phyloP scores from a whole-genome alignment of 768 basidiomycete genomes.

The Amanita pallidorosea region DNA sequence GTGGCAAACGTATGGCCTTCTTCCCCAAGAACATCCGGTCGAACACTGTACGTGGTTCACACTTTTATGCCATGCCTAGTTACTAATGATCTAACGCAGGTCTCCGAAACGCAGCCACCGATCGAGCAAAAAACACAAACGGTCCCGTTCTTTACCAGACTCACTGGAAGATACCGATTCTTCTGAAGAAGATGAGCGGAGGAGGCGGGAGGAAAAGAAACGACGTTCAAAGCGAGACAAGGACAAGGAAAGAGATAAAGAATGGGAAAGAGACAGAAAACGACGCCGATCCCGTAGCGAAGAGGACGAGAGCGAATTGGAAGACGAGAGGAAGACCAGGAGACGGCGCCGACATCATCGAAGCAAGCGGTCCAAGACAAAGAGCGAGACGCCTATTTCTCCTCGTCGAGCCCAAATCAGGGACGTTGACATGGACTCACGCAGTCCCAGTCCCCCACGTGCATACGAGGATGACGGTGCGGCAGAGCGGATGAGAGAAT shows the following conservation, averaged over 20 bases:
- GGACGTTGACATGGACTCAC: conserved; percentile 1
- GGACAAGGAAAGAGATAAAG: conserved; percentile 20
- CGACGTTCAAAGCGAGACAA: conserved; percentile 31
- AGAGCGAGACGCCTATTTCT: background rate
- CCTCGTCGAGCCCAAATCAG: background rate
- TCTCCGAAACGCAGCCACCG: conserved; percentile 41
- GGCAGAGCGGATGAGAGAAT: background rate
- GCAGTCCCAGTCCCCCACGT: conserved; percentile 17
- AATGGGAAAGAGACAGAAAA: conserved; percentile 19
- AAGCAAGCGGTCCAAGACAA: conserved; percentile 12
- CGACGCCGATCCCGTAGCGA: conserved; percentile 22
- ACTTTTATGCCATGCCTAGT: background rate
- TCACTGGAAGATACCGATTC: conserved; percentile 25
- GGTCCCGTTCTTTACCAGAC: conserved; percentile 40
- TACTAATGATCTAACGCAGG: conserved; percentile 20
- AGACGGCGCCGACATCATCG: conserved; percentile 4
- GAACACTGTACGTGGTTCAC: conserved; percentile 35
- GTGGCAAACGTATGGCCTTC: conserved; percentile 68
- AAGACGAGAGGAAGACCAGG: conserved; percentile 15
- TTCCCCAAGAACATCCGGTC: conserved; percentile 61
- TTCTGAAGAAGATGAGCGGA: conserved; percentile 49
- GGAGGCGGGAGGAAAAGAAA: conserved; percentile 41
- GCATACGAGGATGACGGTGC: conserved; percentile 6
- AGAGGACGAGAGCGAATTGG: conserved; percentile 25
- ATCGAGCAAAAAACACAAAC: conserved; percentile 38